phyloP scores from a whole-genome alignment of 495 filamentous ascomycete genomes.

The Xylaria sp. region DNA sequence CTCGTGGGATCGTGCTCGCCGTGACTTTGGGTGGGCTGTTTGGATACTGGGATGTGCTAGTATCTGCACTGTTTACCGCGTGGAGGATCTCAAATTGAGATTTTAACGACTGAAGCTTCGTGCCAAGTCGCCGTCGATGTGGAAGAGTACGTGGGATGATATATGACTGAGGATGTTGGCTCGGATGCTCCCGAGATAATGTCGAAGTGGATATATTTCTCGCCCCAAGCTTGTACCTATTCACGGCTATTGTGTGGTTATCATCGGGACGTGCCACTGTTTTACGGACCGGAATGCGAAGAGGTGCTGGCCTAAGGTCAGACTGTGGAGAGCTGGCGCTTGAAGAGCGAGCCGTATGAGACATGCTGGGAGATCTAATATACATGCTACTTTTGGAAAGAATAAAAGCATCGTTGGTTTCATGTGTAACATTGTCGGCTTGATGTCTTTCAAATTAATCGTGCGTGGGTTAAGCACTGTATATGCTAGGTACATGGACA shows the following conservation, averaged over 20 bases:
- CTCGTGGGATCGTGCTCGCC: constrained; percentile 27
- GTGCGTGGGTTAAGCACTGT: neutral
- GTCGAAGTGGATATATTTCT: neutral
- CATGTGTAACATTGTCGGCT: constrained; percentile 9
- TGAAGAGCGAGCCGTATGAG: constrained; percentile 5
- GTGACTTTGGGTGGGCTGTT: constrained; percentile 24
- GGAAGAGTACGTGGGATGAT: constrained; percentile 20
- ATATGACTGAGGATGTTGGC: neutral
- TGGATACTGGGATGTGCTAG: constrained; percentile 14
- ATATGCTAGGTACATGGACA: neutral
- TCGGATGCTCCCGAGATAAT: neutral
- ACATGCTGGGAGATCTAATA: constrained; percentile 1
- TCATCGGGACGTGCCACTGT: neutral
- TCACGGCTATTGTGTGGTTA: neutral
- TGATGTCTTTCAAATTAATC: neutral
- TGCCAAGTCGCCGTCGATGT: constrained; percentile 27
- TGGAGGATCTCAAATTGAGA: constrained; percentile 53
- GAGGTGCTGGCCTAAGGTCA: constrained; percentile 24
- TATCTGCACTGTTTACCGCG: constrained; percentile 37
- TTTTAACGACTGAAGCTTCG: constrained; percentile 43
- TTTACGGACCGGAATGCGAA: constrained; percentile 22
- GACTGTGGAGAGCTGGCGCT: neutral
- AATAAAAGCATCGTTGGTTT: constrained; percentile 17
- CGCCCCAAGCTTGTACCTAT: neutral
- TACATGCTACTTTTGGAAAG: constrained; percentile 16